Percentiles rank a stretch among this genome's conserved stretches.
Evolutionary conservation across 805 yeast genomes (phyloP).

Genomic region (Candida sphagnicola): DNA sequence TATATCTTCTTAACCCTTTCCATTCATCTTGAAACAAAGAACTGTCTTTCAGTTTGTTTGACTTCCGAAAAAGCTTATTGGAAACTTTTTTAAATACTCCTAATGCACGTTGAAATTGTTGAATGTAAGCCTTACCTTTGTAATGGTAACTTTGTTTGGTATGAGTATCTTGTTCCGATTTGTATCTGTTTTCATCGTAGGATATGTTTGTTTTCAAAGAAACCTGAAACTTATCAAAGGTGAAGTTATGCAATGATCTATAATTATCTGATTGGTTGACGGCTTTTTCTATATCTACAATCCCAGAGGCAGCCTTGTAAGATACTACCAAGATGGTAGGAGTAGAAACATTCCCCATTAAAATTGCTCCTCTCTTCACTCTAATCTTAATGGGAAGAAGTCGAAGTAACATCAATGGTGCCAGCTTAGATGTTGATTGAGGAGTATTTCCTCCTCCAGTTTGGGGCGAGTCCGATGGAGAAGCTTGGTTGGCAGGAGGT

Average conservation of each 20-base stretch:
- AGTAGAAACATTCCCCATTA: conserved; percentile 76
- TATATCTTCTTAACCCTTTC: conserved; percentile 75
- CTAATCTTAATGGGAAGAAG: conserved; percentile 59
- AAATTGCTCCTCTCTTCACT: conserved; percentile 65
- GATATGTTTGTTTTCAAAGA: conserved; percentile 69
- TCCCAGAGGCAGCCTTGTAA: conserved; percentile 50
- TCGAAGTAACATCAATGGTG: not conserved
- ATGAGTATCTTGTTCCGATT: not conserved
- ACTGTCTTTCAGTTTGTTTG: conserved; percentile 6
- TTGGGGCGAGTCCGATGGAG: too few species aligned
- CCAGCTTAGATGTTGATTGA: not conserved
- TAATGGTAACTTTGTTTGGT: conserved; percentile 8
- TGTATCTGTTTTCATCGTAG: conserved; percentile 31
- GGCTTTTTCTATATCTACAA: conserved; percentile 51
- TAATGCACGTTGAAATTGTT: conserved; percentile 14
- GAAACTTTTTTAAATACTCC: conserved; percentile 7
- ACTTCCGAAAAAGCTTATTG: conserved; percentile 5
- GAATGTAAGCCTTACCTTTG: conserved; percentile 6
- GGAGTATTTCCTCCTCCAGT: too few species aligned
- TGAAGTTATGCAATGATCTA: conserved; percentile 42
- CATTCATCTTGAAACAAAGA: conserved; percentile 37
- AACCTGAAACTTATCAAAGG: conserved; percentile 50
- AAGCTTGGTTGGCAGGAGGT: too few species aligned
- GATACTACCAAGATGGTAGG: conserved; percentile 67
- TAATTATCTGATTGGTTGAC: conserved; percentile 52